Evolutionary conservation across 2,329 filamentous ascomycete genomes (phyloP).

Genomic region (Rhynchosporium graminicola): DNA sequence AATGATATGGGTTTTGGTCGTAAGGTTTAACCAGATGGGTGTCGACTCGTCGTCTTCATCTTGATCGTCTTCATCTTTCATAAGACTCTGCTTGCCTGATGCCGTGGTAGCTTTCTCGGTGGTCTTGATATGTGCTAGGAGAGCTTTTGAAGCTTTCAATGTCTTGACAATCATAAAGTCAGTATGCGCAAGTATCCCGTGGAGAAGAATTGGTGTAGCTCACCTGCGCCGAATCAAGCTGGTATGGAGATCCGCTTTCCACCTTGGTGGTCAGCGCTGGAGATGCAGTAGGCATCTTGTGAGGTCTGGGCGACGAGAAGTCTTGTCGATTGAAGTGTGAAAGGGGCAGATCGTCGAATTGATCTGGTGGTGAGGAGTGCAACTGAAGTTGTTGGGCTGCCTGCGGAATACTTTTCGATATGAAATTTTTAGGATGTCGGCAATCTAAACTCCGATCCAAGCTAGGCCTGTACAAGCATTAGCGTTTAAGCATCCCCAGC

Average conservation of each 20-base stretch:
- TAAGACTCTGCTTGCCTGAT: conserved; percentile 56
- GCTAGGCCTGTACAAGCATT: not conserved
- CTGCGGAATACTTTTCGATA: conserved; percentile 1
- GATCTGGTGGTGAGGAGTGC: conserved; percentile 8
- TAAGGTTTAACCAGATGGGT: conserved; percentile 63
- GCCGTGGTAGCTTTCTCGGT: conserved; percentile 48
- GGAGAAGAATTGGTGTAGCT: conserved; percentile 21
- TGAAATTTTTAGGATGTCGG: conserved; percentile 13
- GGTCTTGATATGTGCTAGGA: conserved; percentile 62
- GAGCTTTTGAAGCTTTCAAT: conserved; percentile 63
- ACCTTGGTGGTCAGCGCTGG: conserved; percentile 39
- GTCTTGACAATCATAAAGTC: conserved; percentile 44
- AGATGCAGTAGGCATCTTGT: conserved; percentile 36
- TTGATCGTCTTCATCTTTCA: conserved; percentile 51
- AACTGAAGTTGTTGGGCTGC: conserved; percentile 5
- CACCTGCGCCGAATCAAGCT: conserved; percentile 40
- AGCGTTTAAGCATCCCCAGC: too few species aligned
- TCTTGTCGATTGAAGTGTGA: not conserved
- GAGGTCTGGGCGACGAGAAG: not conserved
- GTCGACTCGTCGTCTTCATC: conserved; percentile 47
- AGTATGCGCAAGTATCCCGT: conserved; percentile 43
- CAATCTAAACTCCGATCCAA: conserved; percentile 15
- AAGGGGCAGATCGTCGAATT: conserved; percentile 6
- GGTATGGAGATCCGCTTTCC: conserved; percentile 40
- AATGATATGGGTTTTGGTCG: conserved; percentile 64